These are phyloP conservation scores for Spergularia azorica DNA, from an alignment of 179 eudicot genomes.

Conservation along the genomic window DNA sequence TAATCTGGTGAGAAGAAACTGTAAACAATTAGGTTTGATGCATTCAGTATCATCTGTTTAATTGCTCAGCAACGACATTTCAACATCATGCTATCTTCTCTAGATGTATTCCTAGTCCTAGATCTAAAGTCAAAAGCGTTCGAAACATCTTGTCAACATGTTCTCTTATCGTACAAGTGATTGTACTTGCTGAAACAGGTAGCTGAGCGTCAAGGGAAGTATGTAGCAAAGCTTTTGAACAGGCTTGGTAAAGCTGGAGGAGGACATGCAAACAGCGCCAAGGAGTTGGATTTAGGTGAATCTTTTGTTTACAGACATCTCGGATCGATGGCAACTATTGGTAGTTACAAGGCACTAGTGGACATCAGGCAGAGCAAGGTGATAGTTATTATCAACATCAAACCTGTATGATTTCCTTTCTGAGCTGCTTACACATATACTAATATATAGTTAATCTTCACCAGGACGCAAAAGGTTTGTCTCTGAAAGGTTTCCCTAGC, in stretches of 20 bases:
- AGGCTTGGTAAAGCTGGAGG: slow-evolving; percentile 73
- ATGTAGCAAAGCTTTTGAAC: slow-evolving; percentile 68
- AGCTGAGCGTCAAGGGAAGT: slow-evolving; percentile 97
- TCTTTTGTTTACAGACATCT: slow-evolving; percentile 85
- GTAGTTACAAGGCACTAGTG: slow-evolving; percentile 96
- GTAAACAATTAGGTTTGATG: background rate
- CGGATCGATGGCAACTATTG: slow-evolving; percentile 97
- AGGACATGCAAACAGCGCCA: slow-evolving; percentile 64
- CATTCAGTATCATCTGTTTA: background rate
- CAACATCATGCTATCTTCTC: background rate
- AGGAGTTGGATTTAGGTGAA: slow-evolving; percentile 59
- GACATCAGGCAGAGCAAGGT: slow-evolving; percentile 99
- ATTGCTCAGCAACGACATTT: background rate
- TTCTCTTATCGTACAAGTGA: background rate
- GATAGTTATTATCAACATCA: background rate
- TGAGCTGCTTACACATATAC: background rate
- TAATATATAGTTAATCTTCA: background rate
- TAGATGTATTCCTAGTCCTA: background rate
- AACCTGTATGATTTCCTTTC: background rate
- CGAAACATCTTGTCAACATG: slow-evolving; percentile 61
- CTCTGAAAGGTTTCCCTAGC: slow-evolving; percentile 81
- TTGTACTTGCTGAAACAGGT: slow-evolving; percentile 49
- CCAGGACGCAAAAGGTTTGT: slow-evolving; percentile 81
- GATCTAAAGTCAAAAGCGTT: background rate
- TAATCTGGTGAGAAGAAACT: too few relatives aligned